A percentile compares a stretch with the other conserved stretches of the same genome.
phyloP scores from a whole-genome alignment of 441 rosid species.

The Viola pubescens region DNA sequence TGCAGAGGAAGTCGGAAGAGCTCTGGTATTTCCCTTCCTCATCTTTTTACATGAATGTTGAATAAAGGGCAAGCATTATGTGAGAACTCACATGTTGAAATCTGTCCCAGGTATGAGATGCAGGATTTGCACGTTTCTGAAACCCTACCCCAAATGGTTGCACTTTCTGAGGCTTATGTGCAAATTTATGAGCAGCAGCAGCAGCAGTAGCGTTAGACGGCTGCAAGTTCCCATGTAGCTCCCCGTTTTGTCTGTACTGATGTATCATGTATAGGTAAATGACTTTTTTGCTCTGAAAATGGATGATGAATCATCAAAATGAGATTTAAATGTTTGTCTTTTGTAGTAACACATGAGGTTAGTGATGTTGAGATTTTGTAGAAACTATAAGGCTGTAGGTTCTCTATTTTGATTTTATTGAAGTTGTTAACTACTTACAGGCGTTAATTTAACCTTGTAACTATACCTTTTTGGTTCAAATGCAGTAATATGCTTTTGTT shows the following conservation, averaged over 20 bases:
- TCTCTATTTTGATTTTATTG: not conserved
- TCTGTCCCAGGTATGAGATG: conserved; percentile 77
- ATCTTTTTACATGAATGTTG: not conserved
- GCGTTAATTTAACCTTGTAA: too few species aligned
- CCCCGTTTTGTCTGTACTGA: not conserved
- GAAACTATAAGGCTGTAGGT: not conserved
- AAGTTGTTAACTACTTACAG: too few species aligned
- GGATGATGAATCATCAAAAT: not conserved
- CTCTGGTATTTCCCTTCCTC: conserved; percentile 45
- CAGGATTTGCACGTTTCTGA: conserved; percentile 94
- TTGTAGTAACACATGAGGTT: not conserved
- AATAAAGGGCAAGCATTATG: not conserved
- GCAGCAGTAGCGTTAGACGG: conserved; percentile 14
- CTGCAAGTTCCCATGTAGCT: not conserved
- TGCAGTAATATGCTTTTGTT: too few species aligned
- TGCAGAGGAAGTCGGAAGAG: conserved; percentile 90
- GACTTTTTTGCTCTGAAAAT: not conserved
- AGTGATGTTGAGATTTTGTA: not conserved
- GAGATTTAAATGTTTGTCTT: not conserved
- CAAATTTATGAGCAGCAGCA: conserved; percentile 94
- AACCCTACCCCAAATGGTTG: conserved; percentile 94
- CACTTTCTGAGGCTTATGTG: conserved; percentile 85
- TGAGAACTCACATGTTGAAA: not conserved
- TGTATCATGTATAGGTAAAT: not conserved
- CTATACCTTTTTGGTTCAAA: too few species aligned